Evolutionary conservation across 306 rosid species (phyloP).

Genomic region (Boehmeria nivea): DNA sequence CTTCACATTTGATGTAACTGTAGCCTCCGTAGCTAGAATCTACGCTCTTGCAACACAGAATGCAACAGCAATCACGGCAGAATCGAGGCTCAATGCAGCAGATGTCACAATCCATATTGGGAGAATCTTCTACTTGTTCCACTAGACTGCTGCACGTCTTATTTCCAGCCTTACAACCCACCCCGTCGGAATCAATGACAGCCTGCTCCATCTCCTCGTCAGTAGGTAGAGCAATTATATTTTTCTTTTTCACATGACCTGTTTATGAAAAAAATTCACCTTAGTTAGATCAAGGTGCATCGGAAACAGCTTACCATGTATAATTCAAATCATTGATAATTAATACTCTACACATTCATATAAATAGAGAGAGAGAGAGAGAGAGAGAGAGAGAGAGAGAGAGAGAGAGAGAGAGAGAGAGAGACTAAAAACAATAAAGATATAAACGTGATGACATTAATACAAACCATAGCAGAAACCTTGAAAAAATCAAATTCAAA

Average conservation of each 20-base stretch:
- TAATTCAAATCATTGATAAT: no score
- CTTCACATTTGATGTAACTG: constrained; percentile 61
- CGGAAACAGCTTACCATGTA: no score
- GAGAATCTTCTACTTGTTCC: constrained; percentile 28
- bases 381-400: no score
- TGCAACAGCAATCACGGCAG: constrained; percentile 81
- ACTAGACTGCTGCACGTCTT: constrained; percentile 45
- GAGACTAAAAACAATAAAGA: no score
- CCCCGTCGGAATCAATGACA: constrained; percentile 22
- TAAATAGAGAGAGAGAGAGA: no score
- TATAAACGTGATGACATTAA: no score
- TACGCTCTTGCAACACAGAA: constrained; percentile 62
- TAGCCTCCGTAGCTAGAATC: constrained; percentile 49
- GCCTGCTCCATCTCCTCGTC: constrained; percentile 32
- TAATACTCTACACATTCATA: no score
- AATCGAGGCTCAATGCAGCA: constrained; percentile 72
- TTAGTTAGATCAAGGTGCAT: no score
- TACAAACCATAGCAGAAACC: no score
- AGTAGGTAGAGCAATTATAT: constrained; percentile 35
- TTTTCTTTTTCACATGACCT: constrained; percentile 27
- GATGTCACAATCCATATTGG: constrained; percentile 51
- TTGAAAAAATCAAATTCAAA: no score
- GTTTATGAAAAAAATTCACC: constrained; percentile 2
- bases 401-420: no score
- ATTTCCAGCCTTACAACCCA: constrained; percentile 62